Base-by-base conservation (phyloP, 805 yeast species). In the Priceomyces carsonii region DNA sequence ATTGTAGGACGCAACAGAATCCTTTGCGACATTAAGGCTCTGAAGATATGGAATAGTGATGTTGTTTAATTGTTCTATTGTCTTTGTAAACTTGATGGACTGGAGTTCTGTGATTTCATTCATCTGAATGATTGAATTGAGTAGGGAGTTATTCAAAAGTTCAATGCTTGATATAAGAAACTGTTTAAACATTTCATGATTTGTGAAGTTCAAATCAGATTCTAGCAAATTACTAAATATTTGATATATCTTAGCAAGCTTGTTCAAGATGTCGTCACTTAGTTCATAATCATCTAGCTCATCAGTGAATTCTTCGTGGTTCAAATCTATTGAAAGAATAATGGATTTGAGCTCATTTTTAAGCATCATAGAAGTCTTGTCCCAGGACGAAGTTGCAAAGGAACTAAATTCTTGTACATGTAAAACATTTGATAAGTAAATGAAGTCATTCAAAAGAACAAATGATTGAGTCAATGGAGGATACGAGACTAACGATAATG, bases 21-120 rank as follows among this genome's bases (percentile, higher is more conserved):
- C 53, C 8, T 41, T 38, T 8, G 51, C 43, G n/a, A 46, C 48
- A 6, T 43, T 41, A 5, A 49, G 29, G 8, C 35, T 44, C 14
- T 44, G 35, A 8, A 55, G 38, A 10, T 44, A 40, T 3, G 55
- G 54, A 8, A 47, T 35, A 3, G 57, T 50, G 3, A 59, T 49
- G 16, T 46, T 47, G 24, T 50, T 48, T 10, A 57, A 40, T 13
- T 42, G 37, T 8, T 50, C 55, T 10, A 66, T 52, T 18, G 63
- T 42, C 8, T 46, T 43, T 3, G 65, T 51, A 18, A 63, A 46
- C 38, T 55, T 61, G 8, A 46, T 51, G 1, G 69, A 61, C 31
- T 55, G 68, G 15, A 43, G 46, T 41, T 67, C 72, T 5, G 66
- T 53, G 20, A 68, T 65, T 30, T 64, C 71, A 9, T 36, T 42